Evolutionary conservation across 345 rosid genomes (phyloP), one percentile per base, ranked within the genome.

Genomic region (Salix exigua): DNA sequence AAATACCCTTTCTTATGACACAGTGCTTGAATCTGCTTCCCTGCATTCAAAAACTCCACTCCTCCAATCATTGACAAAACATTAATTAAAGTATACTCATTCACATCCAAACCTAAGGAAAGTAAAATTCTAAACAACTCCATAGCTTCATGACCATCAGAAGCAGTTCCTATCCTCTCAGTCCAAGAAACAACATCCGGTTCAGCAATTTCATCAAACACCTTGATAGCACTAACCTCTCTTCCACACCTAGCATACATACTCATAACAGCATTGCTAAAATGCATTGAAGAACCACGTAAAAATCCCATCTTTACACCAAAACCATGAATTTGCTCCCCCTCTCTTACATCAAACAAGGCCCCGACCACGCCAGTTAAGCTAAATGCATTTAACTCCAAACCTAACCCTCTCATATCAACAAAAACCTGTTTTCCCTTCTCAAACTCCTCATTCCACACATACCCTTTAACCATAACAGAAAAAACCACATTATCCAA

Each of bases 111-210:
- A 68, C 68, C 76, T 72, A 25, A 16, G 50, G 73, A 61, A 33
- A 14, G 61, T 72, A 84, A n/a, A 74, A 61, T 23, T 33, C 79
- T 80, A 80, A 84, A 80, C 38, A 79, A 78, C 19, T 68, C 70
- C 21, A 78, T 44, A 46, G 85, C 87, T 61, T 84, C 89, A 28
- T 71, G 12, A 10, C 79, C 78, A 58, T 82, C 82, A 72, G 25
- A 71, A 60, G 89, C 77, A 26, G 86, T 86, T 8, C 81, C 79
- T 30, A 84, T 82, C 77, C 86, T 86, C 78, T 84, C 86, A 2
- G 86, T 76, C 83, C 86, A 87, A 58, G 86, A 87, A 50, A 84
- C 79, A 53, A 84, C 38, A 46, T 87, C 86, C 5, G 86, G 87
- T 1, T 84, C 77, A 51, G 80, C 16, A 81, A 87, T 82, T 87